Conservation (phyloP, 176 grass and related monocot genomes). For the Phoenix roebelenii region DNA sequence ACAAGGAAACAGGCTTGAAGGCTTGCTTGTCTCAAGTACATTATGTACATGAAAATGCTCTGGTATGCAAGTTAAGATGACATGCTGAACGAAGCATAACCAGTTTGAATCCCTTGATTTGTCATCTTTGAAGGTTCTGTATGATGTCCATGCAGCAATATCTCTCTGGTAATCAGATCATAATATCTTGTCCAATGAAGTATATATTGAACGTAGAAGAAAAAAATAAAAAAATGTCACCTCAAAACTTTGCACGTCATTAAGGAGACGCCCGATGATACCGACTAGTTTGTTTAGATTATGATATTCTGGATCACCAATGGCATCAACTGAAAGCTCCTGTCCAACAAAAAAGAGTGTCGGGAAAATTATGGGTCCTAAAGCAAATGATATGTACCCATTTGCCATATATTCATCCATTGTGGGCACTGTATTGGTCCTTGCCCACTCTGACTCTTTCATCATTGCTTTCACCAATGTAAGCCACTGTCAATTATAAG, state of each 20-base stretch:
- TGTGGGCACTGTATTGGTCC: slow-evolving; percentile 31
- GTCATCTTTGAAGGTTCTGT: no score
- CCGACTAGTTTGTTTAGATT: slow-evolving; percentile 41
- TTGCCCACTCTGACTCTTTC: slow-evolving; percentile 44
- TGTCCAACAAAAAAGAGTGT: slow-evolving; percentile 40
- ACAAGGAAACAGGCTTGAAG: no score
- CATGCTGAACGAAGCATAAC: no score
- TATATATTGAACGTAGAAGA: no score
- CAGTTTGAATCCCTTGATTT: no score
- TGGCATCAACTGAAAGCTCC: slow-evolving; percentile 21
- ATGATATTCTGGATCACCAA: slow-evolving; percentile 33
- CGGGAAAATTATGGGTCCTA: slow-evolving; percentile 51
- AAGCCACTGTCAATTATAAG: slow-evolving; percentile 39
- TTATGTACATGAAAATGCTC: no score
- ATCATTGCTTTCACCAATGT: slow-evolving; percentile 49
- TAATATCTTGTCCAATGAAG: no score
- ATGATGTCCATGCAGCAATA: no score
- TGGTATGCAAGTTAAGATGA: no score
- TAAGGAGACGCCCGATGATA: slow-evolving; percentile 51
- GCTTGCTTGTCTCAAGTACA: no score
- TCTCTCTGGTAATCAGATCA: no score
- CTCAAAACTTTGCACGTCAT: slow-evolving; percentile 37
- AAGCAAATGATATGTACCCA: slow-evolving; percentile 34
- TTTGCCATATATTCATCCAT: slow-evolving; percentile 49
- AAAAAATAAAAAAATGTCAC: slow-evolving; percentile 18